Base-by-base conservation (phyloP, 2,329 filamentous ascomycete genomes). In the Leptographium procerum region DNA sequence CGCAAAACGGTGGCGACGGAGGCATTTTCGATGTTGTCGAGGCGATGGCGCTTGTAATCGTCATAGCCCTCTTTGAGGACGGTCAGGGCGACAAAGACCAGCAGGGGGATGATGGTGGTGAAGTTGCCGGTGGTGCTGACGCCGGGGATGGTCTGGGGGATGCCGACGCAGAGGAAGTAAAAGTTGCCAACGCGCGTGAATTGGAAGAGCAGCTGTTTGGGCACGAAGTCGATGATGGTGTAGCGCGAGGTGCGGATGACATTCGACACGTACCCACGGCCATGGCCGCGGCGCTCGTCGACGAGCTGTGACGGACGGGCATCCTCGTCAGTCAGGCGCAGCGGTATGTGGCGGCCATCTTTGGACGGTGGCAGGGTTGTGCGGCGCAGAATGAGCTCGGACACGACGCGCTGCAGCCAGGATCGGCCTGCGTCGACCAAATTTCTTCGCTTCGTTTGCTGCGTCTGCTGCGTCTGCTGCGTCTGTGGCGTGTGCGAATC, bases 181-280 rank as follows among this genome's bases (percentile, higher is more conserved):
- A 95, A 94, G 71, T 95, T 95, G 64, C 88, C 88, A 53, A 95
- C 73, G 61, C 92, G 88, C 9, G 88, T 88, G 68, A 94, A 94
- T 67, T 95, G 90, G 57, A 90, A 91, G 60, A 91, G 79, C 19
- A 95, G 70, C 68, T 95, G 91, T 62, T 89, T 88, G 3, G 90
- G 91, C 16, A 95, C 71, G 69, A 95, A 95, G 69, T 91, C 88
- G 79, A 85, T 91, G 2, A 89, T 71, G 24, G 85, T 94, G 69
- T 95, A 95, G 53, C 90, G 84, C 62, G 87, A 90, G 0, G 88
- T 92, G 48, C 89, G 84, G 63, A 95, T 92, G 64, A 79, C 83
- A 69, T 83, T 83, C 57, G 77, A 77, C 52, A 82, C 67, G 68
- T 77, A 83, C 8, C 73, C 64, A 48, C 72, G 70, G 45, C 75